Conservation (phyloP, 139 green algal species). For the Gonium pectorale region DNA sequence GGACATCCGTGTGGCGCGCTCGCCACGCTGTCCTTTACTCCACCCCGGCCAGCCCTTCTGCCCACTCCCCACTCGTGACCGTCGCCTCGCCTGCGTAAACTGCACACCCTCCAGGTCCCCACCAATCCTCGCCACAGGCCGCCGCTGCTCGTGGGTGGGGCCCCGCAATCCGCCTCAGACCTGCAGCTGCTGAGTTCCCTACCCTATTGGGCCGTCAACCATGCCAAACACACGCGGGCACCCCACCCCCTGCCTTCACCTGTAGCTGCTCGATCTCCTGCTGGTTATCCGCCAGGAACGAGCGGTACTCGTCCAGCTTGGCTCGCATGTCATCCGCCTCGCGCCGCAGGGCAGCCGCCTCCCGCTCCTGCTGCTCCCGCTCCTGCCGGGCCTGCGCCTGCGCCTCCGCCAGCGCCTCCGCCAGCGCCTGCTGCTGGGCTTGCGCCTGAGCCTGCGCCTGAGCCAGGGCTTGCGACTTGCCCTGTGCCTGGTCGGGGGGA, state of each 20-base stretch:
- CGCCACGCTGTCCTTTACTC: no score
- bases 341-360: not conserved
- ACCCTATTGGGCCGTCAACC: no score
- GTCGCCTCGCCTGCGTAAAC: no score
- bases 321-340: constrained; percentile 2
- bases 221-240: no score
- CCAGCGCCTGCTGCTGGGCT: not conserved
- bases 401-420: not conserved
- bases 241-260: not conserved
- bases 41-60: no score
- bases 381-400: not conserved
- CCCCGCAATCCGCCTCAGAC: no score
- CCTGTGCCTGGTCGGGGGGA: not conserved
- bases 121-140: no score
- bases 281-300: constrained; percentile 36
- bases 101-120: no score
- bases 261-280: constrained; percentile 36
- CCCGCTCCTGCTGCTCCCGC: not conserved
- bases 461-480: not conserved
- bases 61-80: no score
- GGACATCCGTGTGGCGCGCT: no score
- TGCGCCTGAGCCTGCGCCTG: not conserved
- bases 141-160: no score
- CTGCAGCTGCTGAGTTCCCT: no score
- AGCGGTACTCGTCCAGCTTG: constrained; percentile 29